phyloP scores from a whole-genome alignment of 768 basidiomycete species.

The Mycena polygramma region DNA sequence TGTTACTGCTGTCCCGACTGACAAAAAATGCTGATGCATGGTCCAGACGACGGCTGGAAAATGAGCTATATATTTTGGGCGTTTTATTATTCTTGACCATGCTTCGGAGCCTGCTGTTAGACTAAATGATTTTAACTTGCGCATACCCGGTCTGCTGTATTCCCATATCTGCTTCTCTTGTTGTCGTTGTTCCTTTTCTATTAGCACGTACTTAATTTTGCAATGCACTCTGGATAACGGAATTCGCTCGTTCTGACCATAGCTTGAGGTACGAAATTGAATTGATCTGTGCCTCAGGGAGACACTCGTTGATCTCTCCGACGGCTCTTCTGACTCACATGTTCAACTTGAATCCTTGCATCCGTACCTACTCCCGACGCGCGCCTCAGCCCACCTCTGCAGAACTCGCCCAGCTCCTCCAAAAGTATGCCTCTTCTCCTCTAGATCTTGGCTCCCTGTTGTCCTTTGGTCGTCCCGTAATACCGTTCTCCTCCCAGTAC shows the following conservation, averaged over 20 bases:
- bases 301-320: too few species aligned
- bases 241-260: neutral
- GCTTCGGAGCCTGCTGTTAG: slow-evolving; percentile 29
- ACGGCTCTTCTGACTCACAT: neutral
- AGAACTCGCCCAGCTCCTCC: slow-evolving; percentile 71
- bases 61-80: slow-evolving; percentile 37
- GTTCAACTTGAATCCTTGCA: slow-evolving; percentile 6
- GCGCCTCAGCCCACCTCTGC: slow-evolving; percentile 64
- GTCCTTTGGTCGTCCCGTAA: slow-evolving; percentile 76
- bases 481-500: neutral
- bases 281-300: too few species aligned
- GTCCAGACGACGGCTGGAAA: slow-evolving; percentile 37
- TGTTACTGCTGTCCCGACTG: neutral
- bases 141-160: slow-evolving; percentile 38
- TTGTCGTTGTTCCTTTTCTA: slow-evolving; percentile 35
- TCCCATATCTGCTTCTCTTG: slow-evolving; percentile 36
- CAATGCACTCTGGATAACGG: slow-evolving; percentile 27
- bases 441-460: slow-evolving; percentile 81
- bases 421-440: slow-evolving; percentile 70
- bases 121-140: slow-evolving; percentile 34
- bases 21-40: neutral
- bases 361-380: slow-evolving; percentile 43
- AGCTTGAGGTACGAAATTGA: too few species aligned
- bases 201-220: slow-evolving; percentile 37
- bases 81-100: slow-evolving; percentile 42